These are phyloP conservation scores for Paracamarosporium sp. DNA, from an alignment of 2,329 filamentous ascomycete species.

Conservation along the genomic window DNA sequence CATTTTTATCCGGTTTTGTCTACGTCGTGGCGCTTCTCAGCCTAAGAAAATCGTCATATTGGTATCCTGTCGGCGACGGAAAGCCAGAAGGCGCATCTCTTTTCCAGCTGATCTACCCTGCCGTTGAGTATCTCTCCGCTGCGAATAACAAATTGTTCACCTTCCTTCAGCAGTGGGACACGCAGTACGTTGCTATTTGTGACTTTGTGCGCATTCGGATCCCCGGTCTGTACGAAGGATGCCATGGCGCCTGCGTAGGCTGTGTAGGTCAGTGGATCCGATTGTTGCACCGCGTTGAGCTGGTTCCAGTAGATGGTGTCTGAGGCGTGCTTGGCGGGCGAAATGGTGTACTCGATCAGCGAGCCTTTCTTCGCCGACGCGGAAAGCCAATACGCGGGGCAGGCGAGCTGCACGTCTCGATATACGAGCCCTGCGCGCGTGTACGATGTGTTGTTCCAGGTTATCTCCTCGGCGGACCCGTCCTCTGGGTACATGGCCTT, in stretches of 20 bases:
- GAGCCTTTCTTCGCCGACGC: conserved; percentile 56
- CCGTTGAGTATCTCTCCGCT: conserved; percentile 54
- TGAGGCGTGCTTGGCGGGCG: conserved; percentile 64
- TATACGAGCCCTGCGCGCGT: conserved; percentile 64
- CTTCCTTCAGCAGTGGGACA: conserved; percentile 53
- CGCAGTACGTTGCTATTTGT: conserved; percentile 52
- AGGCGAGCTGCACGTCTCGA: conserved; percentile 65
- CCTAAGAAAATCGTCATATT: conserved; percentile 34
- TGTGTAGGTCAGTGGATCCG: conserved; percentile 61
- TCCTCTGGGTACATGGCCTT: conserved; percentile 56
- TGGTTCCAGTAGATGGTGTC: conserved; percentile 68
- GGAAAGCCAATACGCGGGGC: conserved; percentile 65
- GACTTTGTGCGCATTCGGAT: conserved; percentile 65
- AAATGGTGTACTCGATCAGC: conserved; percentile 66
- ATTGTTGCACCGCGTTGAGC: conserved; percentile 59
- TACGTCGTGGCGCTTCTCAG: too few species aligned
- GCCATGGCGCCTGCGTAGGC: conserved; percentile 66
- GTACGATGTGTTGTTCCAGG: conserved; percentile 60
- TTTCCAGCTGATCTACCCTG: conserved; percentile 48
- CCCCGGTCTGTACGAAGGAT: conserved; percentile 65
- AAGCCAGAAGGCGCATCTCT: conserved; percentile 63
- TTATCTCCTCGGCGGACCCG: conserved; percentile 57
- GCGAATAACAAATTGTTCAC: conserved; percentile 60
- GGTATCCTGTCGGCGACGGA: conserved; percentile 55
- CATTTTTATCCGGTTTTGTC: too few species aligned